Evolutionary conservation across 2,329 filamentous ascomycete species (phyloP), one percentile per base, ranked within the genome.

Genomic region (Lachnellula cervina): DNA sequence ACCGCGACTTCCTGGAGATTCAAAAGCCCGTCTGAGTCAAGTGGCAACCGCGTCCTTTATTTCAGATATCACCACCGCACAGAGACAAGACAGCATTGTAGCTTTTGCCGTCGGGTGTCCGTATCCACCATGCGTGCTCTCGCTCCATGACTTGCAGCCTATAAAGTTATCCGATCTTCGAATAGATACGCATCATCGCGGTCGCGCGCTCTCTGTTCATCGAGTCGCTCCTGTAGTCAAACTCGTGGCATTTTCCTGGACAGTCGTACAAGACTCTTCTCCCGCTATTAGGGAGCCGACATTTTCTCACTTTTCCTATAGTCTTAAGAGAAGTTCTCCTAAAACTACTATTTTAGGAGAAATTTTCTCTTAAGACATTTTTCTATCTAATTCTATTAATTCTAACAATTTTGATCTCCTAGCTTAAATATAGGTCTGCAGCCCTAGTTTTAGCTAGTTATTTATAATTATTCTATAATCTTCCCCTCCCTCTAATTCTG

Each of bases 151-250:
- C 13, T 55, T 72, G 43, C 62, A 59, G 40, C 54, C 55, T 9
- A 61, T 63, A 50, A 34, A 50, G 16, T 16, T 61, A 3, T 59
- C 58, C 23, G 61, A 71, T 28, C 68, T 76, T 8, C 46, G 35
- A 16, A 64, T 74, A 28, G 71, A 76, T 58, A 74, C 66, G 16
- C 73, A 76, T 60, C 73, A 76, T 64, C 67, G 71, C 16, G 73
- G 69, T 2, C 71, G 69, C 42, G 49, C 73, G 19, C 51, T 73
- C 6, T 28, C 73, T 23, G 44, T 61, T 25, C 35, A 48, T 21
- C 52, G 56, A 16, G 47, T 55, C 25, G 42, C 51, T 25, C 56
- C 54, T 8, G 54, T 60, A 19, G 55, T 56, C 28, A 65, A 49
- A 3, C 69, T 72, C 51, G 68, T 65, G 3, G 68, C 68, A 0